A percentile compares a stretch with the other conserved stretches of the same genome.
These are phyloP conservation scores for Leccinum subtestaceum DNA, from an alignment of 768 basidiomycete genomes.

Conservation along the genomic window DNA sequence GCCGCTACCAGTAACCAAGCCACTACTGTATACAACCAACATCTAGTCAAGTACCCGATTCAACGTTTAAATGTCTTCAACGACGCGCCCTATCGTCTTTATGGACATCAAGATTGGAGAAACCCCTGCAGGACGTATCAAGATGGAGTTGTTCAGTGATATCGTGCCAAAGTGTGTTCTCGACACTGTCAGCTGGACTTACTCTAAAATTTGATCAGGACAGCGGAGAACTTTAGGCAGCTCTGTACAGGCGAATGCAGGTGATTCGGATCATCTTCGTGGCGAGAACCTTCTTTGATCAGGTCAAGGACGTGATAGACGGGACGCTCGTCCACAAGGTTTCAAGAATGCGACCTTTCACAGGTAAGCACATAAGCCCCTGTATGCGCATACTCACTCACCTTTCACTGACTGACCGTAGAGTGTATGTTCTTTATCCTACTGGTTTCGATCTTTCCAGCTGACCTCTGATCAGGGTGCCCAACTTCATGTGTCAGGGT, in stretches of 20 bases:
- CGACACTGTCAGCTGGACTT: not conserved
- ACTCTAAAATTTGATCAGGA: constrained; percentile 46
- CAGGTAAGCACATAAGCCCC: constrained; percentile 49
- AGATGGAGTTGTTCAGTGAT: constrained; percentile 97
- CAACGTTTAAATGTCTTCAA: constrained; percentile 38
- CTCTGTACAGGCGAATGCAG: constrained; percentile 96
- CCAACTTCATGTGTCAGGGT: constrained; percentile 97
- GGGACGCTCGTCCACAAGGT: constrained; percentile 80
- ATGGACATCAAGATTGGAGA: constrained; percentile 98
- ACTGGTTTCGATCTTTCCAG: constrained; percentile 1
- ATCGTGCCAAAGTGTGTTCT: constrained; percentile 83
- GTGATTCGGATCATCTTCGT: constrained; percentile 39
- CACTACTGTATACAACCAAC: too few species aligned
- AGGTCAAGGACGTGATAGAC: constrained; percentile 19
- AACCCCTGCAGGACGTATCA: constrained; percentile 90
- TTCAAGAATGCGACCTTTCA: constrained; percentile 93
- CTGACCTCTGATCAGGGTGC: constrained; percentile 50
- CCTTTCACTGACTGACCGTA: constrained; percentile 26
- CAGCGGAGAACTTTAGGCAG: constrained; percentile 97
- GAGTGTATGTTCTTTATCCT: constrained; percentile 57
- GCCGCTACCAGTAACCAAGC: not conserved
- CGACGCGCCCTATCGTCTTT: constrained; percentile 84
- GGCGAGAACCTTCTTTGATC: constrained; percentile 5
- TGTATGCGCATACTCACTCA: constrained; percentile 5
- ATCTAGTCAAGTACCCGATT: not conserved